Conservation (phyloP, 1,139 yeast species). For the Nakaseomyces bracarensis region DNA sequence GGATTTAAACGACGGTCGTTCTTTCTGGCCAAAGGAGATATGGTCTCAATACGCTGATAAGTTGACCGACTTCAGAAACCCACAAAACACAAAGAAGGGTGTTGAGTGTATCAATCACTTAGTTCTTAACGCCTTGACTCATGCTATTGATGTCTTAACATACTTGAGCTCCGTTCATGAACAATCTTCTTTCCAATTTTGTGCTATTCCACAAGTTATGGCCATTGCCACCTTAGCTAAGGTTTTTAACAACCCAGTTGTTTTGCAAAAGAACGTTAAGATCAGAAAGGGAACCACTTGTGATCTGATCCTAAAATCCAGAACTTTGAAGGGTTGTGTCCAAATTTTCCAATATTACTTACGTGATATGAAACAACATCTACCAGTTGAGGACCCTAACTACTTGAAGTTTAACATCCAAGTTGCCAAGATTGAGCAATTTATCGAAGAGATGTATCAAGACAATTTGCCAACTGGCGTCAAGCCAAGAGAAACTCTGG, state of each 20-base stretch:
- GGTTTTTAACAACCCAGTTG: constrained; percentile 71
- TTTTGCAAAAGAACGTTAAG: constrained; percentile 68
- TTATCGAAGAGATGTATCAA: constrained; percentile 69
- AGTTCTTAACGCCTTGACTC: constrained; percentile 70
- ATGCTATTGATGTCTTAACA: constrained; percentile 67
- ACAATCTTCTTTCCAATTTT: constrained; percentile 77
- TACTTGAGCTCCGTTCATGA: constrained; percentile 74
- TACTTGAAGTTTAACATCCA: constrained; percentile 75
- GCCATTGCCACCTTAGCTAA: constrained; percentile 89
- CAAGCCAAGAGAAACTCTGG: constrained; percentile 35
- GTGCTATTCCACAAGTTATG: constrained; percentile 98
- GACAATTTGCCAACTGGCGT: constrained; percentile 40
- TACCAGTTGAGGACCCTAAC: constrained; percentile 77
- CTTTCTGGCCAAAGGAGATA: constrained; percentile 93
- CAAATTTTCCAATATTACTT: constrained; percentile 65
- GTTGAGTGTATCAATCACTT: constrained; percentile 73
- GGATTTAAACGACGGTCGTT: constrained; percentile 83
- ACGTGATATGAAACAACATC: constrained; percentile 67
- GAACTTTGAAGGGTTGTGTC: constrained; percentile 71
- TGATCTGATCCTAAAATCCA: constrained; percentile 60
- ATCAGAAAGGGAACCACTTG: constrained; percentile 91
- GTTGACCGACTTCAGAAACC: constrained; percentile 49
- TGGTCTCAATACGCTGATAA: constrained; percentile 75
- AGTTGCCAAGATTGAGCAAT: constrained; percentile 83
- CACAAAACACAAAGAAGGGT: constrained; percentile 45